Percentiles rank a stretch among this genome's conserved stretches.
These are phyloP conservation scores for Colletotrichum chlorophyti DNA, from an alignment of 2,329 filamentous ascomycete species.

Conservation along the genomic window DNA sequence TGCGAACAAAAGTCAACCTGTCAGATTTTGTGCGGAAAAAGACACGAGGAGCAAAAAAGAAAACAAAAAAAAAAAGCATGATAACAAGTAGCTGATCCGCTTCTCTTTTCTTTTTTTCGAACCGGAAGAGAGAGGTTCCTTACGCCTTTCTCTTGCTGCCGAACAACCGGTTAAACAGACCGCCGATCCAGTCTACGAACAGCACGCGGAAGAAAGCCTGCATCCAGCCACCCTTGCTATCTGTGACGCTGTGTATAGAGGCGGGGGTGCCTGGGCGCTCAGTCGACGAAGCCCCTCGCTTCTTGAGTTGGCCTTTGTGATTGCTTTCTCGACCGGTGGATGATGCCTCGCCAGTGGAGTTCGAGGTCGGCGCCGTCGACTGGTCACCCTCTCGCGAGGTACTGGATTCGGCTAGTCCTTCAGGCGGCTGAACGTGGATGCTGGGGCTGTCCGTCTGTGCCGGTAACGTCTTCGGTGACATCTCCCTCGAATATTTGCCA, in stretches of 20 bases:
- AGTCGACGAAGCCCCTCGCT: slow-evolving; percentile 18
- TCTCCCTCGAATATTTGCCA: slow-evolving; percentile 4
- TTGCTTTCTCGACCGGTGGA: slow-evolving; percentile 2
- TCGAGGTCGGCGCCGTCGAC: not conserved
- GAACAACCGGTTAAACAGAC: slow-evolving; percentile 35
- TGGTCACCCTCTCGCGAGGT: not conserved
- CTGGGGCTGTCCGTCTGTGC: slow-evolving; percentile 4
- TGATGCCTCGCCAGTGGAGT: not conserved
- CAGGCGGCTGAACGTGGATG: slow-evolving; percentile 10
- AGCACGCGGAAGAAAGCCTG: slow-evolving; percentile 41
- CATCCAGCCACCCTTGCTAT: slow-evolving; percentile 39
- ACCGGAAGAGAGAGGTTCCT: slow-evolving; percentile 19
- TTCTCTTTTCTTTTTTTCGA: not conserved
- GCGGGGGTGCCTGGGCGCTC: slow-evolving; percentile 30
- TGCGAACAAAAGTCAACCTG: slow-evolving; percentile 28
- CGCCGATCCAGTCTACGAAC: slow-evolving; percentile 48
- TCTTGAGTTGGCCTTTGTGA: slow-evolving; percentile 27
- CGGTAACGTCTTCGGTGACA: not conserved
- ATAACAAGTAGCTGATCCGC: not conserved
- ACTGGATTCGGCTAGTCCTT: slow-evolving; percentile 13
- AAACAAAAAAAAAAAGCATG: not conserved
- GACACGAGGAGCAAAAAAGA: slow-evolving; percentile 2
- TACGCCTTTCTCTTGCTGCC: slow-evolving; percentile 29
- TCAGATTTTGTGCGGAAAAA: slow-evolving; percentile 25
- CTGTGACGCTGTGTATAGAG: slow-evolving; percentile 32